These are phyloP conservation scores for Hamigera avellanea DNA, from an alignment of 495 filamentous ascomycete species.

Conservation along the genomic window DNA sequence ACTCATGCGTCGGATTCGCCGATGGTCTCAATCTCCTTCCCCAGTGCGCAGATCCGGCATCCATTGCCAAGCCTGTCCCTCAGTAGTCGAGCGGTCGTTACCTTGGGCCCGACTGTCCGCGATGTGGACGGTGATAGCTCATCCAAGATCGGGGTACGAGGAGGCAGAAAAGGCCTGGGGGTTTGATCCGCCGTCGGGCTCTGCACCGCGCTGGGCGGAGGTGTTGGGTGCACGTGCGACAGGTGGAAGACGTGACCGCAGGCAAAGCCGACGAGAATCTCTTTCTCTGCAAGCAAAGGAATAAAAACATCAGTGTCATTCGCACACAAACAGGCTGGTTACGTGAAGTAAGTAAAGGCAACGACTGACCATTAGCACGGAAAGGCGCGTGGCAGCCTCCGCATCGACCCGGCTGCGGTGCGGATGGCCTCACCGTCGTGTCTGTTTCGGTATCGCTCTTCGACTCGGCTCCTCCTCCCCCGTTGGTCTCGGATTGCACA, in stretches of 20 bases:
- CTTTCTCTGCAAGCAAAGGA: constrained; percentile 41
- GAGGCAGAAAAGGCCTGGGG: constrained; percentile 17
- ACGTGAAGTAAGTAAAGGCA: not conserved
- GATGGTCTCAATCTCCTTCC: constrained; percentile 27
- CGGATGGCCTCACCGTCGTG: constrained; percentile 6
- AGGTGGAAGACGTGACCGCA: constrained; percentile 91
- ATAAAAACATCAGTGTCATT: not conserved
- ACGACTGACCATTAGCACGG: constrained; percentile 32
- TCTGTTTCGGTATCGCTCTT: constrained; percentile 10
- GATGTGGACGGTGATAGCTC: constrained; percentile 20
- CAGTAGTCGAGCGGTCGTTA: constrained; percentile 75
- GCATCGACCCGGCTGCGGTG: constrained; percentile 26
- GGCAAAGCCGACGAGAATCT: constrained; percentile 80
- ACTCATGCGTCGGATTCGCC: constrained; percentile 11
- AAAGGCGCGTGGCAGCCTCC: constrained; percentile 53
- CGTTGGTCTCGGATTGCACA: not conserved
- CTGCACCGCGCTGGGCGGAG: constrained; percentile 26
- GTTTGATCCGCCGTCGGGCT: constrained; percentile 14
- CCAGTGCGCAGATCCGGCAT: constrained; percentile 52
- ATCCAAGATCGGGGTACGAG: constrained; percentile 11
- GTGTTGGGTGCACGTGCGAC: constrained; percentile 57
- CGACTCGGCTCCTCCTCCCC: constrained; percentile 1
- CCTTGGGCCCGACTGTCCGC: constrained; percentile 69
- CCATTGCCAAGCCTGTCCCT: constrained; percentile 58
- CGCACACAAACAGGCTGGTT: constrained; percentile 3